Evolutionary conservation across 2,329 filamentous ascomycete genomes (phyloP), one percentile per base, ranked within the genome.

Genomic region (Colletotrichum tropicale): DNA sequence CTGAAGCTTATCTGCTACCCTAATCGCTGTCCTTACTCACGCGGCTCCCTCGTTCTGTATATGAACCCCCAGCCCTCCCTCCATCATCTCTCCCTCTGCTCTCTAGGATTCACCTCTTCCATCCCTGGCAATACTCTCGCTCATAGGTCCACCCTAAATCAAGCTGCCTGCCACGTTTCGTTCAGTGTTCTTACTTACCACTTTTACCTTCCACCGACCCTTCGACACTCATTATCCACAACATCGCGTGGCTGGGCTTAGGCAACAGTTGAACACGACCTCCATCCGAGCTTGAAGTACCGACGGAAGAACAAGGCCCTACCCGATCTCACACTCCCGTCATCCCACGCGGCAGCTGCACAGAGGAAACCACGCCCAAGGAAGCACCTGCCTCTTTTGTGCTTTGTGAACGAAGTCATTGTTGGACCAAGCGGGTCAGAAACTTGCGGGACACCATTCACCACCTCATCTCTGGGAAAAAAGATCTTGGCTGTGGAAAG

Each of bases 1-100:
- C 64, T 52, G 74, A 73, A 73, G 74, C 48, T 74, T 76, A 74
- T 76, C 70, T 60, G 24, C 65, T 64, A 60, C 70, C 73, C 62
- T 71, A 43, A 21, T 60, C 36, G n/a, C 58, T 62, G 52, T 32
- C 61, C 52, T 48, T 70, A 56, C 68, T 64, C 69, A 38, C 43
- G 36, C 43, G 52, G 34, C 69, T 72, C 61, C 64, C 66, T 69
- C 66, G 16, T 28, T 36, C 26, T 58, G 70, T 76, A 76, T 76
- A 76, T 76, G 70, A 76, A 76, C 70, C 69, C 73, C 72, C 73
- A 34, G 28, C 28, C 12, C 48, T 68, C 48, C 55, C 55, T 56
- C 32, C 55, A 24, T n/a, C 24, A 30, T 8, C 30, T 28, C 62
- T 38, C 43, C 55, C 64, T 48, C 64, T 36, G 28, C 60, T 60